Conservation (phyloP, 2,329 filamentous ascomycete genomes). For the Fusarium irregulare region DNA sequence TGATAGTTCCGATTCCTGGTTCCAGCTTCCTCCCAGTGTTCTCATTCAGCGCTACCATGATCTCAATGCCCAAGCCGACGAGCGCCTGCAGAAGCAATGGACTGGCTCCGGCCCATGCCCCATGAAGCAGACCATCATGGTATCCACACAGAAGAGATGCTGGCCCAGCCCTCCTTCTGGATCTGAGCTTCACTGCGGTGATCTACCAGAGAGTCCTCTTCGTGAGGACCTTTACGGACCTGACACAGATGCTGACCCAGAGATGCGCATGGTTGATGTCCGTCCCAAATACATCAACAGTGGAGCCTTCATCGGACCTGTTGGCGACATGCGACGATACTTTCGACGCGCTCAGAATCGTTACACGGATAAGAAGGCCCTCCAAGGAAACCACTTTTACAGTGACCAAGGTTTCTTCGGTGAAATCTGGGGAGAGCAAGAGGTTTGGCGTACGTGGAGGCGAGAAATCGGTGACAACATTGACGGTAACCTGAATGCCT, state of each 20-base stretch:
- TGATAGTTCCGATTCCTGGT: constrained; percentile 47
- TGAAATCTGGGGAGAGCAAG: constrained; percentile 47
- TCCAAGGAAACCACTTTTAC: constrained; percentile 24
- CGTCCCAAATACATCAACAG: constrained; percentile 47
- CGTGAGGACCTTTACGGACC: constrained; percentile 41
- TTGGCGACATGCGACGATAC: constrained; percentile 41
- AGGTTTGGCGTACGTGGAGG: constrained; percentile 38
- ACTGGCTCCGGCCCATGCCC: constrained; percentile 14
- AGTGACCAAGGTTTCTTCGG: constrained; percentile 48
- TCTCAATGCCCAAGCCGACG: constrained; percentile 30
- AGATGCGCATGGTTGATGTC: constrained; percentile 15
- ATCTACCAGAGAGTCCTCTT: constrained; percentile 28
- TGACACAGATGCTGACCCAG: constrained; percentile 31
- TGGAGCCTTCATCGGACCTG: constrained; percentile 46
- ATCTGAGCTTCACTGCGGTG: constrained; percentile 33
- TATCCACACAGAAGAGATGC: constrained; percentile 41
- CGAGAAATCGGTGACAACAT: constrained; percentile 17
- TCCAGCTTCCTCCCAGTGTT: constrained; percentile 46
- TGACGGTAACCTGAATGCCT: constrained; percentile 3
- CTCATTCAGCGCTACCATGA: constrained; percentile 45
- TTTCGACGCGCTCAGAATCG: constrained; percentile 38
- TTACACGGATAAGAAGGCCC: constrained; percentile 31
- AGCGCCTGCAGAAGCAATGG: constrained; percentile 28
- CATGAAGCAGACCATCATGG: constrained; percentile 43
- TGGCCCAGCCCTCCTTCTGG: constrained; percentile 29